Evolutionary conservation across 1,139 yeast genomes (phyloP), one percentile per base, ranked within the genome.

Genomic region (Lodderomyces elongisporus): DNA sequence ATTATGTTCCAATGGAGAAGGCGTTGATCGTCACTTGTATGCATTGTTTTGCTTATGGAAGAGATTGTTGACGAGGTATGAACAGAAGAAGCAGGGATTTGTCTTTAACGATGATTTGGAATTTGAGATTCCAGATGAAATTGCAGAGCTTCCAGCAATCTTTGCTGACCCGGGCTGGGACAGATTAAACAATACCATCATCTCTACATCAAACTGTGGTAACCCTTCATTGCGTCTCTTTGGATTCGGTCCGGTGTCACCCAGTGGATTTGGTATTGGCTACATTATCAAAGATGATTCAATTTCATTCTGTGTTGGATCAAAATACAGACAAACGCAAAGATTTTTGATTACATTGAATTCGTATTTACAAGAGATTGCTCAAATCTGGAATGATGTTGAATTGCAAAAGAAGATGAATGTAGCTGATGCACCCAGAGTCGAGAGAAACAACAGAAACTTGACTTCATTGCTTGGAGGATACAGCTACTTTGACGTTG

Each of bases 251-350:
- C 96, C 96, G 3, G 89, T 85, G 5, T 74, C 87, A 22, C 79
- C 93, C 15, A 87, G 83, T 49, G 96, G 96, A 12, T 88, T 84
- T 60, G 96, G 96, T 17, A 72, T 88, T 32, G 96, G 95, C 3
- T 88, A 88, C 56, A 87, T 88, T 47, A 82, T 88, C 49, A 85
- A 88, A 55, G 87, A 77, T 38, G 87, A 85, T 50, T 79, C 91
- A 4, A 77, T 88, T 35, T 81, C 94, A 2, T 77, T 88, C 27
- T 87, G 95, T 55, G 93, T 85, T 1, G 77, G 93, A 17, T 85
- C 95, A 5, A 88, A 85, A 59, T 95, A 88, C 57, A 74, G 96
- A 43, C 96, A 88, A 62, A 88, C 96, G 1, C 66, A 74, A 43
- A 74, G 96, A 56, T 84, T 85, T 52, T 71, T 85, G 43, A 84